Evolutionary conservation across 2,329 filamentous ascomycete species (phyloP).

Genomic region (Fusarium scirpi): DNA sequence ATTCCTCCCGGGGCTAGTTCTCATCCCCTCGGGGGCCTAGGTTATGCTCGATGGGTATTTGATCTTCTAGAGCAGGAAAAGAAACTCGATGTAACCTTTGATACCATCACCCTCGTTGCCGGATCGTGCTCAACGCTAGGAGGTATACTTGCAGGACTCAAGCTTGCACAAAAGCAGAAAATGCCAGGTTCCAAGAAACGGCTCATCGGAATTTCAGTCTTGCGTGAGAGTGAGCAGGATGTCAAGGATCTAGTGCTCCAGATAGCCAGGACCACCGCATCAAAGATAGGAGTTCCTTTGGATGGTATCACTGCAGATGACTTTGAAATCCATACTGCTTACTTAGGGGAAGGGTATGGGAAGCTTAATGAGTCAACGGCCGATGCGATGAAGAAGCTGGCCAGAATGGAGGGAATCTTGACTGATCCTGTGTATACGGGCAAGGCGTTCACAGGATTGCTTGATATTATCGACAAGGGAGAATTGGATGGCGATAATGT

Average conservation of each 20-base stretch:
- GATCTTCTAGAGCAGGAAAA: slow-evolving; percentile 27
- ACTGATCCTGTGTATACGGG: slow-evolving; percentile 34
- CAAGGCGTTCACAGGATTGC: slow-evolving; percentile 21
- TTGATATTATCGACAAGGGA: slow-evolving; percentile 3
- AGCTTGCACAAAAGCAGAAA: slow-evolving; percentile 17
- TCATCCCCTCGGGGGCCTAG: slow-evolving; percentile 22
- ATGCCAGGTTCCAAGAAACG: slow-evolving; percentile 10
- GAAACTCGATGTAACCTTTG: slow-evolving; percentile 15
- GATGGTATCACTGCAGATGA: slow-evolving; percentile 24
- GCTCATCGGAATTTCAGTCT: slow-evolving; percentile 20
- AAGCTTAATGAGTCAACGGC: slow-evolving; percentile 10
- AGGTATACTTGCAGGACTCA: slow-evolving; percentile 27
- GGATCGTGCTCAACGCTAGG: slow-evolving; percentile 31
- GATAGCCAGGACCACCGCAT: slow-evolving; percentile 22
- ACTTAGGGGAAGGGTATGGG: slow-evolving; percentile 23
- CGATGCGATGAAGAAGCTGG: slow-evolving; percentile 21
- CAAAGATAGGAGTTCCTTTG: slow-evolving; percentile 12
- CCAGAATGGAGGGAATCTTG: slow-evolving; percentile 28
- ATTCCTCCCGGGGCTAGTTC: slow-evolving; percentile 29
- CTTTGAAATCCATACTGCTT: slow-evolving; percentile 23
- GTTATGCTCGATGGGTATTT: slow-evolving; percentile 33
- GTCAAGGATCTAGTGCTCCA: slow-evolving; percentile 11
- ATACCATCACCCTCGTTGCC: slow-evolving; percentile 15
- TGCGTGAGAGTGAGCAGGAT: neutral
- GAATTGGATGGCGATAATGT: slow-evolving; percentile 12